Evolutionary conservation across 768 basidiomycete genomes (phyloP), one percentile per base, ranked within the genome.

Genomic region (Strobilomyces dryophilus): DNA sequence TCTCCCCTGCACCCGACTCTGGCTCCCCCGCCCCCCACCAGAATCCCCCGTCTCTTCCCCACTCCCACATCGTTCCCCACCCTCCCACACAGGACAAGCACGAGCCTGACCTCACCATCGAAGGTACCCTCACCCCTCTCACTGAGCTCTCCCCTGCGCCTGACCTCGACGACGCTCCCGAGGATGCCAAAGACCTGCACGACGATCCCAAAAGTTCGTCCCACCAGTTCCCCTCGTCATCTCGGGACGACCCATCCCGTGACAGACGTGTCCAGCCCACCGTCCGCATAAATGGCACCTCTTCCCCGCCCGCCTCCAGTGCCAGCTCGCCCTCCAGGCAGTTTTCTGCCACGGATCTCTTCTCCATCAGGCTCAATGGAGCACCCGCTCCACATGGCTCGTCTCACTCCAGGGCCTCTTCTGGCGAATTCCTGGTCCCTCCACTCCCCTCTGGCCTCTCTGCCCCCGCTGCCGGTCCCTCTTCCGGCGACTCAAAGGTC

Each of bases 111-210:
- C 71, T 74, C 37, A 68, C 74, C 62, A 53, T 73, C 66, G 66
- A 76, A 68, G 60, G 66, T 71, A 67, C 54, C 59, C 84, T 84
- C 20, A 88, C 87, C 0, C 88, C 88, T 4, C 80, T 91, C 64
- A 89, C 84, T 58, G 87, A 89, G 56, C 80, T 89, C 24, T 87
- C 87, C 8, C 83, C 85, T 1, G 77, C 84, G 0, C 81, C 84
- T 37, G 81, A 82, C 60, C 73, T 74, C 21, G 81, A 82, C 44
- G 81, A 81, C 29, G 21, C 48, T 14, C 31, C 52, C 42, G 66
- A 67, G 15, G 57, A 66, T 51, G 32, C 20, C 54, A 70, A 68
- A 35, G 70, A 73, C 15, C 73, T 75, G 4, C 69, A 70, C 48
- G 70, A 74, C 47, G 68, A 71, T 32, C 65, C 66, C 46, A 65